Percentiles rank a stretch among this genome's conserved stretches.
These are phyloP conservation scores for Ophiostoma australiae DNA, from an alignment of 2,329 filamentous ascomycete genomes.

Conservation along the genomic window DNA sequence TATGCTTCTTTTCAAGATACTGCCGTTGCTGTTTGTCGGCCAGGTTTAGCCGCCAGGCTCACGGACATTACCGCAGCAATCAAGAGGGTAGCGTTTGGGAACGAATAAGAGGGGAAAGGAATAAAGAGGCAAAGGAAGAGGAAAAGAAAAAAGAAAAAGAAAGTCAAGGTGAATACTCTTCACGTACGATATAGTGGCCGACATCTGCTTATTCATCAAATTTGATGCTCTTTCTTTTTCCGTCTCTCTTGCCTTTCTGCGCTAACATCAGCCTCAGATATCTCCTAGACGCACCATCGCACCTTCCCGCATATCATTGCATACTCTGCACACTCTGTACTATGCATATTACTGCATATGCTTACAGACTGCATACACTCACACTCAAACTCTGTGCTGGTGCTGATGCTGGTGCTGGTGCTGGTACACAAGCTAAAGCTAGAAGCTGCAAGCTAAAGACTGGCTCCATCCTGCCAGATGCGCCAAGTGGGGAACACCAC, in stretches of 20 bases:
- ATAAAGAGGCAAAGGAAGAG: too few species aligned
- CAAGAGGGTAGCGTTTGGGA: too few species aligned
- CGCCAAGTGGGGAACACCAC: slow-evolving; percentile 23
- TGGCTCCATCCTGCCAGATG: slow-evolving; percentile 14
- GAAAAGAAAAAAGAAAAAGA: neutral
- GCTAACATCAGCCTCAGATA: slow-evolving; percentile 9
- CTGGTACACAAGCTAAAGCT: too few species aligned
- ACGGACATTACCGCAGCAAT: neutral
- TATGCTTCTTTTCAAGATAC: neutral
- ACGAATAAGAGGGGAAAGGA: neutral
- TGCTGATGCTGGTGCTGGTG: too few species aligned
- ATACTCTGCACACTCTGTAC: neutral
- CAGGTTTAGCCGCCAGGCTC: neutral
- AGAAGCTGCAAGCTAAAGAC: neutral
- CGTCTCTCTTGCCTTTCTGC: neutral
- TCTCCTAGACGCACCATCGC: neutral
- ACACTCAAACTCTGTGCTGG: too few species aligned
- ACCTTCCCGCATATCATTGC: neutral
- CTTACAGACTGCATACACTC: neutral
- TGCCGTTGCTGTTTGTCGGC: neutral
- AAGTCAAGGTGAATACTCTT: neutral
- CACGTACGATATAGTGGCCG: too few species aligned
- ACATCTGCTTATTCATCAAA: neutral
- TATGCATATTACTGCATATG: neutral
- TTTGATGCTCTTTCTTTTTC: neutral